Conservation (phyloP, 441 rosid species). For the Populus hybrid region DNA sequence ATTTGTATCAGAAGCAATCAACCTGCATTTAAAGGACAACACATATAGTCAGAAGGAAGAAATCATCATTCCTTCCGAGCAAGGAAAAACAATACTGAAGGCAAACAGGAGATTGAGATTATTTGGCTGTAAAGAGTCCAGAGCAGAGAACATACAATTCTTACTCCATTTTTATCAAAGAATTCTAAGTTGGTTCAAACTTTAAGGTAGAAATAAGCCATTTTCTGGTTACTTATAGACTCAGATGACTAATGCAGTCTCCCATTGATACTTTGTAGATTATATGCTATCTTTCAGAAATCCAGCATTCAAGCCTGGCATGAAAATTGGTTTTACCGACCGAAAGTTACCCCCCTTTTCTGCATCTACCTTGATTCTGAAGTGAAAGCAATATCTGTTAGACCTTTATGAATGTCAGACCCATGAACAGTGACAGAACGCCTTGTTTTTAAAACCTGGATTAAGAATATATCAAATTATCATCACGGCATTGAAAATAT, state of each 20-base stretch:
- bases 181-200: background rate
- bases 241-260: background rate
- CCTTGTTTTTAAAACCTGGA: constrained; percentile 66
- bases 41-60: background rate
- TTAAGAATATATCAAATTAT: constrained; percentile 10
- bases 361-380: constrained; percentile 54
- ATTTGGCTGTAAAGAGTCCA: no score
- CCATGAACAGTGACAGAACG: constrained; percentile 50
- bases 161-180: background rate
- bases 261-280: background rate
- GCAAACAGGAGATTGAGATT: background rate
- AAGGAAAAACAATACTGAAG: background rate
- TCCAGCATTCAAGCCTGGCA: background rate
- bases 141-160: background rate
- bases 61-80: background rate
- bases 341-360: background rate
- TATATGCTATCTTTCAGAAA: background rate
- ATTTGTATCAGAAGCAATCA: constrained; percentile 70
- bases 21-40: constrained; percentile 37
- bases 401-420: constrained; percentile 44
- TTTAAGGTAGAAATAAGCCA: background rate
- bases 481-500: background rate
- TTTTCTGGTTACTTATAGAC: background rate
- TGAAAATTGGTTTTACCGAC: background rate
- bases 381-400: constrained; percentile 66